phyloP scores from a whole-genome alignment of 306 rosid species.

The Fragaria nilgerrensis region DNA sequence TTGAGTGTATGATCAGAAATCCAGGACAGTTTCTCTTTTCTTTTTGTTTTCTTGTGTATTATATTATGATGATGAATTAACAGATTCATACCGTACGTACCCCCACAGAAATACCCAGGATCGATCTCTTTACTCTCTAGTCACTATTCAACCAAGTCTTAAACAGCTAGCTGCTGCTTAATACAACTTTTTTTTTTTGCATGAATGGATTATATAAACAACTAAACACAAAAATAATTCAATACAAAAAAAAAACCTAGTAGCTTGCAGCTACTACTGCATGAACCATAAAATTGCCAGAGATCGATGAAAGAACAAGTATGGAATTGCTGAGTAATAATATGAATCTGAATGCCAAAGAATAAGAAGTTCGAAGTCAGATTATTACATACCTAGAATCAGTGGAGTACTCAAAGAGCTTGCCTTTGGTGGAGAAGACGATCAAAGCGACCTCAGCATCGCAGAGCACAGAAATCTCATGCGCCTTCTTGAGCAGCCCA shows the following conservation, averaged over 20 bases:
- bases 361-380: not conserved
- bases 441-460: slow-evolving; percentile 89
- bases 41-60: not conserved
- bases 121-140: not conserved
- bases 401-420: slow-evolving; percentile 69
- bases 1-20: not conserved
- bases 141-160: not conserved
- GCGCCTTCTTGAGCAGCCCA: slow-evolving; percentile 83
- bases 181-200: not conserved
- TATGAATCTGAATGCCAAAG: not conserved
- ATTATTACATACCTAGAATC: slow-evolving; percentile 53
- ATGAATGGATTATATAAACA: not conserved
- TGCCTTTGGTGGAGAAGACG: slow-evolving; percentile 84
- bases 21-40: not conserved
- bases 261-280: not conserved
- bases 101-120: not conserved
- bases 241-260: not conserved
- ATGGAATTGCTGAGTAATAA: not conserved
- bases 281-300: not conserved
- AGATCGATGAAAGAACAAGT: not conserved
- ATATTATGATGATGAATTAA: not conserved
- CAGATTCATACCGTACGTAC: not conserved
- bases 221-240: not conserved
- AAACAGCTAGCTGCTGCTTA: not conserved
- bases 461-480: slow-evolving; percentile 89